Evolutionary conservation across 306 rosid species (phyloP).

Genomic region (Crotalaria pallida): DNA sequence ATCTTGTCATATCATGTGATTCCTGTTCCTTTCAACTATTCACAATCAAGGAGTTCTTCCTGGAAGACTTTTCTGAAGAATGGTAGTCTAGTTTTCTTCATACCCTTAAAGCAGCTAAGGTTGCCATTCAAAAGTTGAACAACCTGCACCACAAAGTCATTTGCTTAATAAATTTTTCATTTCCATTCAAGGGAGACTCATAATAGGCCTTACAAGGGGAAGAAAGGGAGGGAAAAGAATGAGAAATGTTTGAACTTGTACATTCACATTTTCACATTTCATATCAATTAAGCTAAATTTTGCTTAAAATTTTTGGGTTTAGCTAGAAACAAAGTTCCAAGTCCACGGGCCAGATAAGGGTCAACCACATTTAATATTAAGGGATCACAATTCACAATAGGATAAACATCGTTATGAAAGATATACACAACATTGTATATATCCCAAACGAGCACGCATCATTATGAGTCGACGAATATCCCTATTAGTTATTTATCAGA

Average conservation of each 20-base stretch:
- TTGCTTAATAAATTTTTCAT: constrained; percentile 2
- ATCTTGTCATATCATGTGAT: neutral
- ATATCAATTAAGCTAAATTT: too few relatives aligned
- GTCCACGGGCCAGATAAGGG: neutral
- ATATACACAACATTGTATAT: neutral
- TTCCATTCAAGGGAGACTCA: too few relatives aligned
- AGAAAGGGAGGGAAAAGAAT: too few relatives aligned
- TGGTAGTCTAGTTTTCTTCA: constrained; percentile 54
- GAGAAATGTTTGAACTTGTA: too few relatives aligned
- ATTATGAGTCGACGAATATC: too few relatives aligned
- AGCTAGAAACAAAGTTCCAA: neutral
- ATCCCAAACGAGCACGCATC: neutral
- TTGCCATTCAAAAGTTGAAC: constrained; percentile 66
- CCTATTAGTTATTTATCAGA: too few relatives aligned
- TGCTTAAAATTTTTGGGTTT: too few relatives aligned
- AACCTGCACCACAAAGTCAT: constrained; percentile 51
- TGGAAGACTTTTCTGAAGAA: constrained; percentile 54
- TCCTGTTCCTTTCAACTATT: constrained; percentile 4
- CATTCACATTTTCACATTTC: too few relatives aligned
- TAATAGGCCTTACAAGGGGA: too few relatives aligned
- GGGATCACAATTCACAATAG: neutral
- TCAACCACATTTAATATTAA: too few relatives aligned
- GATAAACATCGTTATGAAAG: neutral
- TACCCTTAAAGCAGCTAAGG: constrained; percentile 60
- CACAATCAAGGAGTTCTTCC: constrained; percentile 49